These are phyloP conservation scores for Leucaena leucocephala DNA, from an alignment of 306 rosid species.

Conservation along the genomic window DNA sequence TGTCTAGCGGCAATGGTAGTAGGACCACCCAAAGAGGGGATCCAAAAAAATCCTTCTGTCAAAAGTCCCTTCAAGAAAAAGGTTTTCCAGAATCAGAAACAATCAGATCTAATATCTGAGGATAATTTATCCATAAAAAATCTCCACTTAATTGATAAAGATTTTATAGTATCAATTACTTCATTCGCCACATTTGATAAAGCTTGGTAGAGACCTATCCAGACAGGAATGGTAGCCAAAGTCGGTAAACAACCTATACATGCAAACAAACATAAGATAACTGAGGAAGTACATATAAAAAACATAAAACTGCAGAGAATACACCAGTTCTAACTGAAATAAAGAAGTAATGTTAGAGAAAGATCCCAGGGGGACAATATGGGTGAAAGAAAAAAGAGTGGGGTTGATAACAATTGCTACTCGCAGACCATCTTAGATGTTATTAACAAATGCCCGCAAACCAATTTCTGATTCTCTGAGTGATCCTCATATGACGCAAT, in stretches of 20 bases:
- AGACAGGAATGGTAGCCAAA: slow-evolving; percentile 97
- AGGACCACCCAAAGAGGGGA: slow-evolving; percentile 98
- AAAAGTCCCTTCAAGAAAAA: slow-evolving; percentile 74
- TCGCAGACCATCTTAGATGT: slow-evolving; percentile 11
- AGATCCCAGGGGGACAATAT: not conserved
- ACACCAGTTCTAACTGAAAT: slow-evolving; percentile 11
- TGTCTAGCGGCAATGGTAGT: slow-evolving; percentile 97
- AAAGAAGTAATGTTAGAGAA: not conserved
- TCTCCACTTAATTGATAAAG: slow-evolving; percentile 22
- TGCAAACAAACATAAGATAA: slow-evolving; percentile 17
- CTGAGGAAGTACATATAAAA: not conserved
- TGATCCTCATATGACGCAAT: slow-evolving; percentile 15
- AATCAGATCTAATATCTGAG: slow-evolving; percentile 1
- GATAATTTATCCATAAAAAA: slow-evolving; percentile 21
- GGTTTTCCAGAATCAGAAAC: slow-evolving; percentile 43
- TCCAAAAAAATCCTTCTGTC: slow-evolving; percentile 99
- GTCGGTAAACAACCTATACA: slow-evolving; percentile 90
- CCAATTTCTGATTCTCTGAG: slow-evolving; percentile 14
- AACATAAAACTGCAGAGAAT: not conserved
- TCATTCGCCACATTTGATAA: slow-evolving; percentile 99
- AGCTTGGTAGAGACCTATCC: slow-evolving; percentile 99
- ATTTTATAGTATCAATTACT: slow-evolving; percentile 47
- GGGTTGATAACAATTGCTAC: slow-evolving; percentile 1
- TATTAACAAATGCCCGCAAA: slow-evolving; percentile 10
- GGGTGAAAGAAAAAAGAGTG: not conserved